Conservation (phyloP, 805 yeast species). For the Yarrowia osloensis region DNA sequence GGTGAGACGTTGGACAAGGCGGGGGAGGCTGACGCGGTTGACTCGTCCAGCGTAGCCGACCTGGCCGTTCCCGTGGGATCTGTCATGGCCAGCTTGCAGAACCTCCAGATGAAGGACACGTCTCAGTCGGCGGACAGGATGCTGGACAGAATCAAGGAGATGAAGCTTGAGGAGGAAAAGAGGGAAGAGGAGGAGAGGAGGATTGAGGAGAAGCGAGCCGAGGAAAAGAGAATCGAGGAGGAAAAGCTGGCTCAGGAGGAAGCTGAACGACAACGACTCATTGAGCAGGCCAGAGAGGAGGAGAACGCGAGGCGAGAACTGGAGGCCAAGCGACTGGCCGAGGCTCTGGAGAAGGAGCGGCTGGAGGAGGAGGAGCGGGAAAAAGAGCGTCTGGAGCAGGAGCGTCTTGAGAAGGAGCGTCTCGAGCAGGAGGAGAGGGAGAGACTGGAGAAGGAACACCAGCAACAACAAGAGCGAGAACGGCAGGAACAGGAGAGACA, state of each 20-base stretch:
- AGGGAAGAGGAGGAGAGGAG: neutral
- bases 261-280: neutral
- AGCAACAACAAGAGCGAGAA: neutral
- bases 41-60: neutral
- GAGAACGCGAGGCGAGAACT: neutral
- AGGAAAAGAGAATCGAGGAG: neutral
- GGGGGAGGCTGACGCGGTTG: neutral
- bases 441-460: neutral
- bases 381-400: neutral
- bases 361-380: neutral
- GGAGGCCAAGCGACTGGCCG: neutral
- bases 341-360: neutral
- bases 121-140: neutral
- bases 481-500: neutral
- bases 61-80: neutral
- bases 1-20: neutral
- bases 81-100: neutral
- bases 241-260: neutral
- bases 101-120: conserved; percentile 6
- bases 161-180: conserved; percentile 7
- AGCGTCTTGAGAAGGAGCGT: neutral
- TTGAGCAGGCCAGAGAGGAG: conserved; percentile 2
- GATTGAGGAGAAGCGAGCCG: neutral
- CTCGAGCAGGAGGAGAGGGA: neutral
- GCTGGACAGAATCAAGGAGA: conserved; percentile 8